These are phyloP conservation scores for Alternaria arbusti DNA, from an alignment of 2,329 filamentous ascomycete genomes.

Conservation along the genomic window DNA sequence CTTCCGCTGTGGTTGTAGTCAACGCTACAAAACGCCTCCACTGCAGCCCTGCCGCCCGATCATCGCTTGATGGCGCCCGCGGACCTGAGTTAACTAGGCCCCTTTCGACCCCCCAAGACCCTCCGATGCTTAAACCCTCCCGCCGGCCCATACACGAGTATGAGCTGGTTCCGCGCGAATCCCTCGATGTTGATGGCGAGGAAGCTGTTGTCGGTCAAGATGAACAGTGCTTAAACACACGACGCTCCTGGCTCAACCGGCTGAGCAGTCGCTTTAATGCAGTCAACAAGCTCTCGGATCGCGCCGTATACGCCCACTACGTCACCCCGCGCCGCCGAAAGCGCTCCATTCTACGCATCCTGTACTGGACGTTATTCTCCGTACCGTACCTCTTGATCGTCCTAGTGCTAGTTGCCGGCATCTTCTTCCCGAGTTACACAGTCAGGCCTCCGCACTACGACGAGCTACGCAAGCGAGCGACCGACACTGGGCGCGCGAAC, in stretches of 20 bases:
- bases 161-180: constrained; percentile 42
- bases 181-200: constrained; percentile 31
- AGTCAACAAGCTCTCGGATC: constrained; percentile 37
- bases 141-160: constrained; percentile 37
- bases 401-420: constrained; percentile 53
- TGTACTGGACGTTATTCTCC: constrained; percentile 42
- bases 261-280: constrained; percentile 24
- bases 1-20: neutral
- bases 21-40: neutral
- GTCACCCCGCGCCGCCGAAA: constrained; percentile 42
- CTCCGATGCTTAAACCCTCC: constrained; percentile 23
- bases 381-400: constrained; percentile 41
- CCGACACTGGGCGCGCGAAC: constrained; percentile 55
- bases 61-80: constrained; percentile 11
- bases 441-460: constrained; percentile 60
- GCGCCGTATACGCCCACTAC: constrained; percentile 39
- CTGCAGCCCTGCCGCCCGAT: neutral
- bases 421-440: constrained; percentile 64
- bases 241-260: constrained; percentile 35
- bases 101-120: constrained; percentile 7
- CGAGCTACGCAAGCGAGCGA: constrained; percentile 47
- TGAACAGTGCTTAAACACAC: constrained; percentile 13
- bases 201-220: constrained; percentile 18
- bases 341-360: constrained; percentile 38
- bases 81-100: constrained; percentile 8